Evolutionary conservation across 768 basidiomycete species (phyloP), one percentile per base, ranked within the genome.

Genomic region (Auriscalpium microsporum): DNA sequence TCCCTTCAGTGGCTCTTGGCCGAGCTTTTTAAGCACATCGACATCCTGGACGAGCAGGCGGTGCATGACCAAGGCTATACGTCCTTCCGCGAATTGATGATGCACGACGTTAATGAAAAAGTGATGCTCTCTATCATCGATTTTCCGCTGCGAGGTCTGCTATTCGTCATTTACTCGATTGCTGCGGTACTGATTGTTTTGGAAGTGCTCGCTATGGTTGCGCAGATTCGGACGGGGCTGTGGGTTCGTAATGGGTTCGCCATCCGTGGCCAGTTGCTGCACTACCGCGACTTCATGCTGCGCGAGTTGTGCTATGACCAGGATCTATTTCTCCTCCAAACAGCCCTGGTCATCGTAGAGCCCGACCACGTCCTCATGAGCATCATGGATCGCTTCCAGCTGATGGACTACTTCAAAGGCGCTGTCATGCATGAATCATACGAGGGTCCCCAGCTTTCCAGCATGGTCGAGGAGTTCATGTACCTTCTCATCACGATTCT

Each of bases 231-330:
- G 23, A 88, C 91, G 0, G 94, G 94, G 0, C 77, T 98, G 4
- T 99, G 96, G 96, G 94, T 96, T 8, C 87, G 95, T 53, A 99
- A 99, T 63, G 96, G 96, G 4, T 90, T 94, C 64, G 88, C 88
- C 14, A 94, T 98, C 62, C 86, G 95, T 1, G 93, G 94, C 0
- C 96, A 98, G 68, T 76, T 94, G 4, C 79, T 94, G 52, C 95
- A 98, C 67, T 99, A 99, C 68, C 87, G 94, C 28, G 95, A 98
- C 67, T 93, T 92, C 69, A 87, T 90, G 80, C 82, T 97, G 23
- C 86, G 95, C 17, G 96, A 99, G 68, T 78, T 93, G 7, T 96
- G 95, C 64, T 94, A 95, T 66, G 96, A 99, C 68, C 94, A 97
- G 68, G 96, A 93, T 61, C 75, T 96, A 16, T 94, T 86, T 75